Evolutionary conservation across 768 basidiomycete genomes (phyloP), one percentile per base, ranked within the genome.

Genomic region (Pluteus cervinus): DNA sequence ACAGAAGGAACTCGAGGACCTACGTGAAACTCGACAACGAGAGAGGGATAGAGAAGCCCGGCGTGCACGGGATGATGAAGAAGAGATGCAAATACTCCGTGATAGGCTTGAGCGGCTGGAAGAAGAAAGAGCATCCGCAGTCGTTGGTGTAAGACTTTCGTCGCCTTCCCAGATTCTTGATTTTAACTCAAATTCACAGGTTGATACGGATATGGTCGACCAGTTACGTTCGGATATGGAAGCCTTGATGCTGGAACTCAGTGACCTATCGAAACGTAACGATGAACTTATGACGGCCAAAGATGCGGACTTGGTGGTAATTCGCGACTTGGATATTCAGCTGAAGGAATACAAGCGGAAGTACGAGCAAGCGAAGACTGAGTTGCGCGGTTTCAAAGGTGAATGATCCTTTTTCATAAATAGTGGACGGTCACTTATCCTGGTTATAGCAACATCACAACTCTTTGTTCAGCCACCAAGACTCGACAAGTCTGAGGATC

Each of bases 301-400:
- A 48, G 96, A 98, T 48, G 73, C 77, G 9, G 92, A 97, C 52
- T 70, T 79, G 14, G 62, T 63, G 7, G 66, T 80, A 28, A 88
- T 92, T 42, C 80, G 76, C 11, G 84, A 90, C 43, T 70, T 93
- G 21, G 85, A 91, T 50, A 67, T 60, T 28, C 89, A 91, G 52
- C 66, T 86, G 20, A 86, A 85, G 56, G 91, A 92, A 40, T 96
- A 91, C 66, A 93, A 92, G 57, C 79, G 82, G 53, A 92, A 92
- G 62, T 98, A 94, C 53, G 92, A 97, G 58, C 76, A 83, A 45
- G 89, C 89, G 2, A 93, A 96, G 72, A 93, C 91, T 0, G 96
- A 99, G 60, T 63, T 99, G 39, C 74, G 96, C 40, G 90, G 86
- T 49, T 70, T 93, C 30, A 97, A 96, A 76, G 89, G 94, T 92